These are phyloP conservation scores for Elsinoe batatas DNA, from an alignment of 2,329 filamentous ascomycete species.

Conservation along the genomic window DNA sequence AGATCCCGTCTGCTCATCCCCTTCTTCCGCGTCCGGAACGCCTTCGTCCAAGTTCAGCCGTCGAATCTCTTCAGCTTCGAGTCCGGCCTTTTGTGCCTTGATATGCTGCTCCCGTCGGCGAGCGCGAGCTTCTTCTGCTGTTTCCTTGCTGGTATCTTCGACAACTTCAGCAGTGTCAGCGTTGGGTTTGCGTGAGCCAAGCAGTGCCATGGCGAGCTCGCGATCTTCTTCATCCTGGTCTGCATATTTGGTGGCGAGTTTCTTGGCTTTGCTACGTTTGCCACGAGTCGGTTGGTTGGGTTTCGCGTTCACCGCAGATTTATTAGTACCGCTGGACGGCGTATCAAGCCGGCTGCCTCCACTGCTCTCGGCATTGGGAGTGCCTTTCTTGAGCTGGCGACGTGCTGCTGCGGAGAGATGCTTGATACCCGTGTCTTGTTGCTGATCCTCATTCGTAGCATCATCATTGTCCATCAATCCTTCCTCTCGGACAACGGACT, in stretches of 20 bases:
- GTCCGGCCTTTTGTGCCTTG: slow-evolving; percentile 62
- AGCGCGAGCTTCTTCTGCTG: slow-evolving; percentile 53
- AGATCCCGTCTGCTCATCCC: slow-evolving; percentile 23
- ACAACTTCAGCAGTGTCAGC: slow-evolving; percentile 55
- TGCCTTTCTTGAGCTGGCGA: slow-evolving; percentile 29
- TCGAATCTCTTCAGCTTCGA: slow-evolving; percentile 63
- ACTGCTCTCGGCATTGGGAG: slow-evolving; percentile 13
- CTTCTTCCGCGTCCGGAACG: slow-evolving; percentile 28
- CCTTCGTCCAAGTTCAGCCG: slow-evolving; percentile 51
- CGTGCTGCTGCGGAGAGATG: slow-evolving; percentile 32
- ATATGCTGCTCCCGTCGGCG: slow-evolving; percentile 73
- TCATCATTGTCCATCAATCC: slow-evolving; percentile 14
- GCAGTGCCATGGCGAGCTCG: slow-evolving; percentile 68
- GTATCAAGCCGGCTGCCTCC: slow-evolving; percentile 17
- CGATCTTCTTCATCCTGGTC: slow-evolving; percentile 93
- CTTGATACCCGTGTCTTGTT: slow-evolving; percentile 20
- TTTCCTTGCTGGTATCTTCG: slow-evolving; percentile 54
- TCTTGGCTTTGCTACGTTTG: slow-evolving; percentile 75
- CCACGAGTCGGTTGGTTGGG: slow-evolving; percentile 45
- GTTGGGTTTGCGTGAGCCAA: slow-evolving; percentile 64
- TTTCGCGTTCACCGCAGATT: slow-evolving; percentile 20
- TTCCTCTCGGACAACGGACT: slow-evolving; percentile 27
- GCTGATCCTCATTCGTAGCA: slow-evolving; percentile 1
- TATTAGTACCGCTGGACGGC: slow-evolving; percentile 15
- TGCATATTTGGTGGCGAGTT: slow-evolving; percentile 80